These are phyloP conservation scores for Tirmania nivea DNA, from an alignment of 495 filamentous ascomycete genomes.

Conservation along the genomic window DNA sequence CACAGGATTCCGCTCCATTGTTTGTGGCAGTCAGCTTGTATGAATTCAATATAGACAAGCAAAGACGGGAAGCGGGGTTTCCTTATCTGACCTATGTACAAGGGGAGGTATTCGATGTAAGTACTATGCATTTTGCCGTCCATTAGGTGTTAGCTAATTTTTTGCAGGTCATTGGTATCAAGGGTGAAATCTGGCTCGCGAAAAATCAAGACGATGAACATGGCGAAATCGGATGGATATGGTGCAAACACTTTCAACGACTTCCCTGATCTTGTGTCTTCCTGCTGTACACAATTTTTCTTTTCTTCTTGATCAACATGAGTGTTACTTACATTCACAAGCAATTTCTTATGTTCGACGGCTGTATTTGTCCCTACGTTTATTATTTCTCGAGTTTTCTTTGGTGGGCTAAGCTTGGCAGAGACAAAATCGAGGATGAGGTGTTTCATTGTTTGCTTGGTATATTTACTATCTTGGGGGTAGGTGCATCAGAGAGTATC, in stretches of 20 bases:
- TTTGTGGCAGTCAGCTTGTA: slow-evolving; percentile 89
- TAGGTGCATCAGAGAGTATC: too few species aligned
- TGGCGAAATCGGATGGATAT: slow-evolving; percentile 82
- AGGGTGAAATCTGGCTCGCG: slow-evolving; percentile 93
- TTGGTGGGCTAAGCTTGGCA: too few species aligned
- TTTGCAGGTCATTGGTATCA: slow-evolving; percentile 46
- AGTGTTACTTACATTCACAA: too few species aligned
- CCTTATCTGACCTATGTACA: slow-evolving; percentile 89
- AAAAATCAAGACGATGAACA: slow-evolving; percentile 80
- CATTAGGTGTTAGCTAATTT: not conserved
- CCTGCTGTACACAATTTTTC: too few species aligned
- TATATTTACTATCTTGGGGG: too few species aligned
- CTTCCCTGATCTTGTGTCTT: too few species aligned
- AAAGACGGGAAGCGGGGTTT: slow-evolving; percentile 81
- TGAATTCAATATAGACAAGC: slow-evolving; percentile 85
- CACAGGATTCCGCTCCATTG: slow-evolving; percentile 23
- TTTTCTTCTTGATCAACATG: too few species aligned
- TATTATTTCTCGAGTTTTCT: too few species aligned
- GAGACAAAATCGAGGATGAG: too few species aligned
- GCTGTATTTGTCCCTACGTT: too few species aligned
- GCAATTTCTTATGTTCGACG: too few species aligned
- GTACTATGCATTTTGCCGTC: not conserved
- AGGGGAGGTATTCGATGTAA: slow-evolving; percentile 63
- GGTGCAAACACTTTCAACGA: slow-evolving; percentile 74
- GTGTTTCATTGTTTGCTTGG: too few species aligned